These are phyloP conservation scores for Fusarium bulbicola DNA, from an alignment of 2,329 filamentous ascomycete species.

Conservation along the genomic window DNA sequence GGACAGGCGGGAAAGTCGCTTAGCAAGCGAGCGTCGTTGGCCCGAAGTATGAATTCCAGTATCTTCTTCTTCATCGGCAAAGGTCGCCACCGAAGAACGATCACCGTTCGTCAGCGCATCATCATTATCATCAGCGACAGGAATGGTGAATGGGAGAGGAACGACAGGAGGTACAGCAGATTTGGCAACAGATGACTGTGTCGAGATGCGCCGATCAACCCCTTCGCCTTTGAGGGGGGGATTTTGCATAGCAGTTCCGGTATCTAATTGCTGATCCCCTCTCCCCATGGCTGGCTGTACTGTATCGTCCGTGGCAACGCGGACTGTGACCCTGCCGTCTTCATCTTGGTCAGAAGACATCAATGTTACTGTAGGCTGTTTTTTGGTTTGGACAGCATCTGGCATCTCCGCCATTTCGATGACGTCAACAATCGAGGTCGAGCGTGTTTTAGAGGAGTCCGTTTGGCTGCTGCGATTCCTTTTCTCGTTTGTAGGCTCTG, in stretches of 20 bases:
- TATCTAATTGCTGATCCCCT: slow-evolving; percentile 38
- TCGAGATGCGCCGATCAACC: slow-evolving; percentile 36
- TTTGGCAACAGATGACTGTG: slow-evolving; percentile 29
- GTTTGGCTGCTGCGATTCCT: slow-evolving; percentile 47
- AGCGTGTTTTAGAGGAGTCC: slow-evolving; percentile 47
- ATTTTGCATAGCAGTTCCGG: slow-evolving; percentile 9
- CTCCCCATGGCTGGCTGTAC: slow-evolving; percentile 40
- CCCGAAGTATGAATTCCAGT: slow-evolving; percentile 35
- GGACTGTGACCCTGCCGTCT: slow-evolving; percentile 61
- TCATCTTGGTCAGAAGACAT: slow-evolving; percentile 54
- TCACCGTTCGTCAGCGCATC: slow-evolving; percentile 55
- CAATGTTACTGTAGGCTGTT: slow-evolving; percentile 46
- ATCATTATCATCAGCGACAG: slow-evolving; percentile 54
- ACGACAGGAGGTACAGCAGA: slow-evolving; percentile 61
- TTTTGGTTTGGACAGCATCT: slow-evolving; percentile 43
- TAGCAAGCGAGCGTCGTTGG: slow-evolving; percentile 53
- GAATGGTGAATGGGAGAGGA: slow-evolving; percentile 72
- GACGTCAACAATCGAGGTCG: slow-evolving; percentile 52
- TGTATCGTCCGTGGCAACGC: slow-evolving; percentile 61
- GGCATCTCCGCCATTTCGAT: slow-evolving; percentile 66
- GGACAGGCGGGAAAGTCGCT: slow-evolving; percentile 62
- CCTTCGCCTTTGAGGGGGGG: slow-evolving; percentile 18
- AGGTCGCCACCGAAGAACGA: slow-evolving; percentile 74
- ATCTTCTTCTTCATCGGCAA: slow-evolving; percentile 70
- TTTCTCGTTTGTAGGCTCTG: slow-evolving; percentile 60